Conservation (phyloP, 1,139 yeast genomes). For the Magnusiomyces sp. region DNA sequence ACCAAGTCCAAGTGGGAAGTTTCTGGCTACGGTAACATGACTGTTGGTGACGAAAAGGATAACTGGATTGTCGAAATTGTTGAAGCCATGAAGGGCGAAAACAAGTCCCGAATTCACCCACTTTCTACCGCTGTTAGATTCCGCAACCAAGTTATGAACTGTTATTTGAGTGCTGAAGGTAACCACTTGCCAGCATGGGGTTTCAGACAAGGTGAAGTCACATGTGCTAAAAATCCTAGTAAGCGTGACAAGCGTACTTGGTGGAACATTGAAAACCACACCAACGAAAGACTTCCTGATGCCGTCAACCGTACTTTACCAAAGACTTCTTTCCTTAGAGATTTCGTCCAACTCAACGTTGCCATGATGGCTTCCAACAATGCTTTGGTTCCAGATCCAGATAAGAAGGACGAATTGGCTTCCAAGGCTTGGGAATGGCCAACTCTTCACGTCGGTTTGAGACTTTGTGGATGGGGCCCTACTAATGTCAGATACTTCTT, state of each 20-base stretch:
- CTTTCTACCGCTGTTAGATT: slow-evolving; percentile 80
- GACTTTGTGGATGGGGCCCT: slow-evolving; percentile 92
- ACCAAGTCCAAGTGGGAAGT: slow-evolving; percentile 68
- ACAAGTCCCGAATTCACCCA: slow-evolving; percentile 58
- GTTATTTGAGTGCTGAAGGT: slow-evolving; percentile 85
- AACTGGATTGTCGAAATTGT: slow-evolving; percentile 88
- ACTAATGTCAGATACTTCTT: slow-evolving; percentile 75
- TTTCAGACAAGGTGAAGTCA: slow-evolving; percentile 94
- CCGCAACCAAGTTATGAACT: slow-evolving; percentile 55
- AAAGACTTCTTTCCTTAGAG: slow-evolving; percentile 73
- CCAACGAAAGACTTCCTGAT: slow-evolving; percentile 63
- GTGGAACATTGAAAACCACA: slow-evolving; percentile 94
- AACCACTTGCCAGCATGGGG: slow-evolving; percentile 91
- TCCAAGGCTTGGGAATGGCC: slow-evolving; percentile 99
- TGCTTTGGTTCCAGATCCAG: slow-evolving; percentile 87
- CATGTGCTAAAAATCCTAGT: slow-evolving; percentile 69
- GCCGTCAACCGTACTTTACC: slow-evolving; percentile 70
- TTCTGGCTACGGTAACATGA: slow-evolving; percentile 82
- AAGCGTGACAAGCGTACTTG: slow-evolving; percentile 87
- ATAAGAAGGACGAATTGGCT: slow-evolving; percentile 85
- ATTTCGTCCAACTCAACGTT: slow-evolving; percentile 83
- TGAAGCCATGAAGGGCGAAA: slow-evolving; percentile 66
- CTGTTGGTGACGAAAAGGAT: slow-evolving; percentile 85
- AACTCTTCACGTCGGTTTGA: slow-evolving; percentile 77
- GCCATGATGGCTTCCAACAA: slow-evolving; percentile 99